A percentile compares a stretch with the other conserved stretches of the same genome.
Conservation (phyloP, 2,329 filamentous ascomycete species). For the Alternaria brassicae region DNA sequence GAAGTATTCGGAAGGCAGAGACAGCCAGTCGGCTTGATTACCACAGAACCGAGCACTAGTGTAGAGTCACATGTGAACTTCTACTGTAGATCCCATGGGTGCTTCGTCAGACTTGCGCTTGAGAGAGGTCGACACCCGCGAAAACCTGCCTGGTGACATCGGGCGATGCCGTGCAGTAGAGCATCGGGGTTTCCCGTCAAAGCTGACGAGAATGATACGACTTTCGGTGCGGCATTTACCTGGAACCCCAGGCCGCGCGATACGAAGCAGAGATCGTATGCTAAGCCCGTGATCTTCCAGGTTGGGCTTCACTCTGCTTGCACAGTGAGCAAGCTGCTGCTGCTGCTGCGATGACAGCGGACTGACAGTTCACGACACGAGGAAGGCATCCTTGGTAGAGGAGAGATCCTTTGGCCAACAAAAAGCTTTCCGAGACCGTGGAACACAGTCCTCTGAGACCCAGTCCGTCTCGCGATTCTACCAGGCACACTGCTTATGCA, state of each 20-base stretch:
- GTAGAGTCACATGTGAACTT: background rate
- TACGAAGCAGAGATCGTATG: background rate
- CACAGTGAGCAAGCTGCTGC: background rate
- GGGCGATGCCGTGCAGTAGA: slow-evolving; percentile 1
- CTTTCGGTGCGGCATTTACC: background rate
- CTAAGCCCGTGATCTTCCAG: background rate
- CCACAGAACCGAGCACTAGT: background rate
- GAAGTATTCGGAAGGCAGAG: background rate
- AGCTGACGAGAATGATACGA: slow-evolving; percentile 1
- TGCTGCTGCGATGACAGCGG: background rate
- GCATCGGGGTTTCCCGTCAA: background rate
- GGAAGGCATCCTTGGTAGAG: background rate
- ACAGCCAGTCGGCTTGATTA: background rate
- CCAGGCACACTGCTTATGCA: background rate
- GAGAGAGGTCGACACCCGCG: slow-evolving; percentile 2
- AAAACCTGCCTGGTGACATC: slow-evolving; percentile 1
- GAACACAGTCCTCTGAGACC: background rate
- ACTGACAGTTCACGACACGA: background rate
- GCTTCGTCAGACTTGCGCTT: background rate
- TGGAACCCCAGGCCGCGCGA: background rate
- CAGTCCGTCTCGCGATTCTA: background rate
- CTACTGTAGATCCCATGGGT: background rate
- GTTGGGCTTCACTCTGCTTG: background rate
- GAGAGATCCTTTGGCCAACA: background rate
- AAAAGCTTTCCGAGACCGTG: background rate